These are phyloP conservation scores for Yarrowia osloensis DNA, from an alignment of 805 yeast genomes.

Conservation along the genomic window DNA sequence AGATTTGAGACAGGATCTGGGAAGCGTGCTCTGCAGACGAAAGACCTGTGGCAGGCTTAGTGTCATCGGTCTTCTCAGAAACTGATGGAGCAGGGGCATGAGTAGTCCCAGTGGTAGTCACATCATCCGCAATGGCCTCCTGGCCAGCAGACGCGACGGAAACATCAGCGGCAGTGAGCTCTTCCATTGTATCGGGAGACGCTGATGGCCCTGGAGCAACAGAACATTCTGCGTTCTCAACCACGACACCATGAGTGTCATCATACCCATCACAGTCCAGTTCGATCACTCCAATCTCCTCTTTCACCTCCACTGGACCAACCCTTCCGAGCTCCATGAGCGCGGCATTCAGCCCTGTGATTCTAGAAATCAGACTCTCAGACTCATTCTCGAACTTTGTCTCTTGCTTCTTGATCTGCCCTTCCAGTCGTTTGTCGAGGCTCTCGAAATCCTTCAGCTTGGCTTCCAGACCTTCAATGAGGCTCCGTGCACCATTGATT, in stretches of 20 bases:
- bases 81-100: no score
- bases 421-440: neutral
- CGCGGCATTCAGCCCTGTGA: neutral
- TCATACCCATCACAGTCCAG: neutral
- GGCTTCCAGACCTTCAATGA: neutral
- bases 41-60: neutral
- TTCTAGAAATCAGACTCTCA: neutral
- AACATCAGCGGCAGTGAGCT: no score
- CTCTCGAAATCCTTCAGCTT: neutral
- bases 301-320: neutral
- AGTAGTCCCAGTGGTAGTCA: no score
- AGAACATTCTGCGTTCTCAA: neutral
- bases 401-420: neutral
- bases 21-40: neutral
- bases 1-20: neutral
- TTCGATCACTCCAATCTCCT: neutral
- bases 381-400: neutral
- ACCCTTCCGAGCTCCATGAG: neutral
- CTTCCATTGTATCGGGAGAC: no score
- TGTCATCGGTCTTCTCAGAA: no score
- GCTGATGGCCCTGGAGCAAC: no score
- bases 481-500: neutral
- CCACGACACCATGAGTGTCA: neutral
- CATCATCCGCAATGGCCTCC: no score
- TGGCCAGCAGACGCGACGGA: no score